Conservation (phyloP, 2,329 filamentous ascomycete species). For the Diaporthe australafricana region DNA sequence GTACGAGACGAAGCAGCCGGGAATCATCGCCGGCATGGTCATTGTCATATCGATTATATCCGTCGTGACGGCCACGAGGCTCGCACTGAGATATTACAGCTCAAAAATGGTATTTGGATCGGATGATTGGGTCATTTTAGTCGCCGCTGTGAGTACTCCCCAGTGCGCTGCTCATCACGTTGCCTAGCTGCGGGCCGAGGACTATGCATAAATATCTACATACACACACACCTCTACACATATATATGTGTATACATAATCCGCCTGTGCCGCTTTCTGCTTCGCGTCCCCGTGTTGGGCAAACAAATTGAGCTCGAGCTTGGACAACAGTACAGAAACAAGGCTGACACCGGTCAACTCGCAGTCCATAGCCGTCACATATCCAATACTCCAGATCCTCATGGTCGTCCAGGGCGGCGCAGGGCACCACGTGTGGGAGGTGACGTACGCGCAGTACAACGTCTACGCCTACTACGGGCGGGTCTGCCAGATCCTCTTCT, state of each 20-base stretch:
- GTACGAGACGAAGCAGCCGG: conserved; percentile 42
- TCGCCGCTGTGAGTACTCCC: conserved; percentile 45
- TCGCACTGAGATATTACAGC: conserved; percentile 43
- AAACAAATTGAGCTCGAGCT: background rate
- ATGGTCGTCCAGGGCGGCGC: conserved; percentile 15
- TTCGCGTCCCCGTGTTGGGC: background rate
- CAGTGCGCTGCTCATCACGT: background rate
- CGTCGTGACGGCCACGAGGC: conserved; percentile 43
- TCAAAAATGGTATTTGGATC: conserved; percentile 45
- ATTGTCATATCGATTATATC: conserved; percentile 46
- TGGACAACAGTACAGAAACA: background rate
- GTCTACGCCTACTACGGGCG: conserved; percentile 41
- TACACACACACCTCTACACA: no score
- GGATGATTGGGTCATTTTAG: conserved; percentile 49
- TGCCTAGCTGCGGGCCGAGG: background rate
- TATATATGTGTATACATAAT: background rate
- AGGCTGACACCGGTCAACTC: background rate
- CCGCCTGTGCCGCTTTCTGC: background rate
- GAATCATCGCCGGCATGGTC: conserved; percentile 44
- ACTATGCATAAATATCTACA: background rate
- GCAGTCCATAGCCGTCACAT: conserved; percentile 31
- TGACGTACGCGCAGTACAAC: conserved; percentile 48
- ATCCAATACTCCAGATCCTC: conserved; percentile 19
- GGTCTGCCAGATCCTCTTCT: conserved; percentile 44
- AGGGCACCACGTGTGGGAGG: conserved; percentile 42